These are phyloP conservation scores for Podila horticola DNA, from an alignment of 192 early-diverging fungal species.

Conservation along the genomic window DNA sequence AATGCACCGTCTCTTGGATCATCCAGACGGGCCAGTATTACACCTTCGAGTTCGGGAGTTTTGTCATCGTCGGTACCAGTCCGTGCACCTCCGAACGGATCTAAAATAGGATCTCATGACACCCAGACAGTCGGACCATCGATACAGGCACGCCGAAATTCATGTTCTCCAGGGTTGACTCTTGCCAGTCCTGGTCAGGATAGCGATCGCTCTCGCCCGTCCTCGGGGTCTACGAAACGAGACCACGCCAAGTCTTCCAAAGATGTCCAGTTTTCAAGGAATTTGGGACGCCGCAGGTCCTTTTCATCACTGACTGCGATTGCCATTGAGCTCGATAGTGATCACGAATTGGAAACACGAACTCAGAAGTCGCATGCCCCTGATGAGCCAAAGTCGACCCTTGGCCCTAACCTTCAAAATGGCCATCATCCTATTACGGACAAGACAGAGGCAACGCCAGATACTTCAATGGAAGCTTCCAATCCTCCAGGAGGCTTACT, in stretches of 20 bases:
- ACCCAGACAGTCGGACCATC: neutral
- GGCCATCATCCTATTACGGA: neutral
- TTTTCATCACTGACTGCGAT: slow-evolving; percentile 37
- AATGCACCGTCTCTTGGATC: too few relatives aligned
- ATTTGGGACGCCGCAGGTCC: slow-evolving; percentile 14
- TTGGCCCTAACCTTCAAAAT: neutral
- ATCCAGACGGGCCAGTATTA: too few relatives aligned
- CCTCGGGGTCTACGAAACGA: slow-evolving; percentile 7
- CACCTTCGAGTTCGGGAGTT: too few relatives aligned
- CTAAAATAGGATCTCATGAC: too few relatives aligned
- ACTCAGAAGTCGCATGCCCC: neutral
- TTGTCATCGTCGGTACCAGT: too few relatives aligned
- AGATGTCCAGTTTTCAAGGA: slow-evolving; percentile 15
- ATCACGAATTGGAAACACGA: neutral
- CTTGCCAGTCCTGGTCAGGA: neutral
- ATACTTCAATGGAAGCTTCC: neutral
- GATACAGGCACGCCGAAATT: neutral
- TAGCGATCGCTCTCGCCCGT: neutral
- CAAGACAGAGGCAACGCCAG: neutral
- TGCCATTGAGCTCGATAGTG: slow-evolving; percentile 31
- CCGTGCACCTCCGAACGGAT: too few relatives aligned
- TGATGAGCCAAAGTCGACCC: neutral
- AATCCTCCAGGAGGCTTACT: neutral
- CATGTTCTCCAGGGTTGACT: neutral
- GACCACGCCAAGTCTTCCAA: slow-evolving; percentile 6